Evolutionary conservation across 495 filamentous ascomycete genomes (phyloP).

Genomic region (Pseudoneurospora amorphoporcata): DNA sequence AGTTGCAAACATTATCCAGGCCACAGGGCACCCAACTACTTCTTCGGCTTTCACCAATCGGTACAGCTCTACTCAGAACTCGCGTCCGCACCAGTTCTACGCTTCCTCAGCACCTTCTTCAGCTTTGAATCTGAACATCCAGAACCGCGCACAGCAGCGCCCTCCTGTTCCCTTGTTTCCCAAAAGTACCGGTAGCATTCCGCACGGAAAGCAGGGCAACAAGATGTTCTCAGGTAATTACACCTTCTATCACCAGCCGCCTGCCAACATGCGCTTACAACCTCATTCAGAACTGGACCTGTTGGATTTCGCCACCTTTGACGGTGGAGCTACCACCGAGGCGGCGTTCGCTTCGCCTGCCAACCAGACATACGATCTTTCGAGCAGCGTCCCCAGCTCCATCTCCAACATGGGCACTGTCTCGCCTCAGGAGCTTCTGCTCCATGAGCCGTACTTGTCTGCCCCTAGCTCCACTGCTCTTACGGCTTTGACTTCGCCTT

Average conservation of each 20-base stretch:
- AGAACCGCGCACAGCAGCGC: conserved; percentile 30
- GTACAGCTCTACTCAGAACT: conserved; percentile 36
- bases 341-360: conserved; percentile 42
- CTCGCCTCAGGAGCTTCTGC: conserved; percentile 75
- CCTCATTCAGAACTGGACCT: conserved; percentile 35
- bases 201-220: conserved; percentile 34
- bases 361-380: conserved; percentile 36
- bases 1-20: conserved; percentile 49
- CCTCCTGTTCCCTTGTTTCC: conserved; percentile 45
- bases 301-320: conserved; percentile 42
- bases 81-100: conserved; percentile 37
- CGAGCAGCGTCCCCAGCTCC: conserved; percentile 30
- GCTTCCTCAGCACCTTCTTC: conserved; percentile 42
- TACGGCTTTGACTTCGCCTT: conserved; percentile 78
- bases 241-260: background rate
- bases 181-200: conserved; percentile 35
- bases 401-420: conserved; percentile 54
- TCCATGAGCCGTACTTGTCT: conserved; percentile 53
- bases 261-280: conserved; percentile 26
- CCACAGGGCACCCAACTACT: conserved; percentile 46
- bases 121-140: conserved; percentile 26
- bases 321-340: conserved; percentile 35
- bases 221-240: conserved; percentile 38
- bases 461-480: conserved; percentile 75
- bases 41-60: conserved; percentile 49